Conservation (phyloP, 768 basidiomycete genomes). For the Lactifluus hygrophoroides region DNA sequence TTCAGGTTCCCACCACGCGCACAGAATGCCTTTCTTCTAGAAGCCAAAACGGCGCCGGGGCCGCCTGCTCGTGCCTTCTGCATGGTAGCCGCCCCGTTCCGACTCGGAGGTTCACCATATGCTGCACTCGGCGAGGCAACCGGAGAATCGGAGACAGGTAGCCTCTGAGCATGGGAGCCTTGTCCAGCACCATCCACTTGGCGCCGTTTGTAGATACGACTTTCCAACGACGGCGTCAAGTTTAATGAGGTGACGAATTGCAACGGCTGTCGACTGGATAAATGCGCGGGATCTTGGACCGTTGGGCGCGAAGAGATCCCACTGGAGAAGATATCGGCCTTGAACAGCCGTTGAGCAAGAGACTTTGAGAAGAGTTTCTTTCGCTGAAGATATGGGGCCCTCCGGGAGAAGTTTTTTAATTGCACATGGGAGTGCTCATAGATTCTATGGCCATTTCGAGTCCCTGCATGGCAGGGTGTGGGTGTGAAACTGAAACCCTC, state of each 20-base stretch:
- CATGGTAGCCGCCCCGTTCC: not conserved
- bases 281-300: slow-evolving; percentile 5
- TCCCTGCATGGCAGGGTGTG: not conserved
- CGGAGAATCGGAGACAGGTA: not conserved
- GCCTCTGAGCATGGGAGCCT: not conserved
- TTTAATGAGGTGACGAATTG: slow-evolving; percentile 8
- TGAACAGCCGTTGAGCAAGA: slow-evolving; percentile 17
- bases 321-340: slow-evolving; percentile 19
- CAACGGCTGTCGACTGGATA: slow-evolving; percentile 13
- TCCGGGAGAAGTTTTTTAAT: not conserved
- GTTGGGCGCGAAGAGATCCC: not conserved
- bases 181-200: not conserved
- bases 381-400: not conserved
- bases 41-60: not conserved
- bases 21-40: not conserved
- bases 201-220: not conserved
- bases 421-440: not conserved
- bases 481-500: not conserved
- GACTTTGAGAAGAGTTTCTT: slow-evolving; percentile 11
- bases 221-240: slow-evolving; percentile 2
- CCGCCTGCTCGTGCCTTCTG: not conserved
- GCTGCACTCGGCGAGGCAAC: not conserved
- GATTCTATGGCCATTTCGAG: not conserved
- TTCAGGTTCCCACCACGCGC: not conserved
- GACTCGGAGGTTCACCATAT: not conserved